Evolutionary conservation across 805 yeast species (phyloP), one percentile per base, ranked within the genome.

Genomic region (Metschnikowia matae): DNA sequence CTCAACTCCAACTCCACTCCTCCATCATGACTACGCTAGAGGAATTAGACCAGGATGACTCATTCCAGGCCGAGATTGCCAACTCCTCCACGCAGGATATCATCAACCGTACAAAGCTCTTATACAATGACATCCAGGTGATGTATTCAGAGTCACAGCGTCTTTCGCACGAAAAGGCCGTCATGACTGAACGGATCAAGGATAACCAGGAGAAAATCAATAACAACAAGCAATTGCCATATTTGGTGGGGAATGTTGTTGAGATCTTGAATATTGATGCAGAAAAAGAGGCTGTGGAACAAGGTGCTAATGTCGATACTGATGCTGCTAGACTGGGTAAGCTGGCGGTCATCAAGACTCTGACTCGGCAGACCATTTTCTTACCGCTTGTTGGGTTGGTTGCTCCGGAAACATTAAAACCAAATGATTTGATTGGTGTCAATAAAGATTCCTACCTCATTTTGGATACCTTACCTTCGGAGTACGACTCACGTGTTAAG

Each of bases 381-480:
- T 74, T 94, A 65, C 99, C 99, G 34, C 80, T 94, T 70, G 87
- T 94, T 51, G 99, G 99, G 18, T 74, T 94, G 48, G 99, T 94
- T 18, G 97, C 91, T 61, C 91, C 97, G 1, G 84, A 82, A 42
- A 80, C 78, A n/a, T 78, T 94, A 59, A 92, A 88, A 69, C 99
- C 99, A n/a, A 95, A 95, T 59, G 99, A 94, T 65, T 77, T 94
- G 60, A 95, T 94, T 52, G 99, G 99, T 62, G 99, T 94, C 49
- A 94, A 94, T 69, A 94, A 94, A 71, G 99, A 94, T 67, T 88
- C 97, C 6, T 94, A 91, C 65, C 78, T 94, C 58, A 87, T 94
- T 48, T 78, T 94, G 60, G 99, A 94, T 70, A 90, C 96, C 6
- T 77, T 94, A 57, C 99, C 99, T 10, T 90, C 97, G 2, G 99